Conservation (phyloP, 345 rosid genomes). For the Anastatica hierochuntica region DNA sequence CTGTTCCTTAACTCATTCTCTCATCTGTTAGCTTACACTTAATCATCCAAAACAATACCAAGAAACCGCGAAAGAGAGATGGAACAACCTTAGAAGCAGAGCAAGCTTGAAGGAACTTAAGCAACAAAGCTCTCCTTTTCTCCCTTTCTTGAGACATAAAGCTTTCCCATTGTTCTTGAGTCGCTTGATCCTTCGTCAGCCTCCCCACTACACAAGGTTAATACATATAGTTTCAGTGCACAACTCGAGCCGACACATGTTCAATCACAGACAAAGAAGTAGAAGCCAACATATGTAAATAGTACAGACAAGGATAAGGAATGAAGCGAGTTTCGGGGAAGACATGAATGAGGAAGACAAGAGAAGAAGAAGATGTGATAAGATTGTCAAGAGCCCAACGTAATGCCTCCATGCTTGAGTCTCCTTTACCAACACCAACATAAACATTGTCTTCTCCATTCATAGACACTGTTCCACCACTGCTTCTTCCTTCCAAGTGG, state of each 20-base stretch:
- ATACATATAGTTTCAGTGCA: constrained; percentile 8
- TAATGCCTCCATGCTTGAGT: constrained; percentile 72
- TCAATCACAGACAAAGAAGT: not conserved
- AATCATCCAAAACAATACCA: no score
- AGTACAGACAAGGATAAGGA: constrained; percentile 56
- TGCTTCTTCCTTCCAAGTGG: constrained; percentile 29
- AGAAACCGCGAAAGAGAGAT: not conserved
- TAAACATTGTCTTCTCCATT: constrained; percentile 49
- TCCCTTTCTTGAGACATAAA: constrained; percentile 53
- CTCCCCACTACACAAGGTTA: constrained; percentile 46
- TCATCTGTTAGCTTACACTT: constrained; percentile 2
- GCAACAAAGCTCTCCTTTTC: constrained; percentile 48
- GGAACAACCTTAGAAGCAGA: constrained; percentile 41
- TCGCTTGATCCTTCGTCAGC: constrained; percentile 51
- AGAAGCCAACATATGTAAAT: not conserved
- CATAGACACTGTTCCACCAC: constrained; percentile 36
- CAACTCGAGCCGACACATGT: no score
- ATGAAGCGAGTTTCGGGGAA: constrained; percentile 48
- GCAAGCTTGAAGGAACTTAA: constrained; percentile 42
- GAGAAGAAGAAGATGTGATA: constrained; percentile 26
- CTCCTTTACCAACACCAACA: constrained; percentile 69
- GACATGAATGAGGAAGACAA: constrained; percentile 48
- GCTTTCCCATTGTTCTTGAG: constrained; percentile 44
- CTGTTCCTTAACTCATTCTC: constrained; percentile 22
- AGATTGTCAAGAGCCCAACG: constrained; percentile 53